phyloP scores from a whole-genome alignment of 225 moss, liverwort and hornwort species.

The Lunularia cruciata region DNA sequence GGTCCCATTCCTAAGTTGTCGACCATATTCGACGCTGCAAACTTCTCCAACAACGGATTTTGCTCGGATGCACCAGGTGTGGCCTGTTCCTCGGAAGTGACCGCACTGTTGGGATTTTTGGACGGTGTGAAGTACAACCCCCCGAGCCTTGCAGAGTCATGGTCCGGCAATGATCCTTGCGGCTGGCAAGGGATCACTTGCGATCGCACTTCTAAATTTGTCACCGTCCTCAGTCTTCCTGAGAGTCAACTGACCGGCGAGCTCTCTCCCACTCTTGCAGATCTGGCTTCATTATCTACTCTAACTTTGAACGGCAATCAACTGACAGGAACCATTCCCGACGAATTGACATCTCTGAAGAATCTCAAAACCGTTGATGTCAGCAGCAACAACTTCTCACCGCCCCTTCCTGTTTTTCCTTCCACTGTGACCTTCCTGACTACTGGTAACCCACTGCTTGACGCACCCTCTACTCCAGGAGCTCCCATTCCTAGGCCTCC shows the following conservation, averaged over 20 bases:
- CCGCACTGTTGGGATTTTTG: slow-evolving; percentile 66
- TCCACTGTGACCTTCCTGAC: slow-evolving; percentile 42
- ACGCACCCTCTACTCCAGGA: neutral
- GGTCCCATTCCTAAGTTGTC: slow-evolving; percentile 62
- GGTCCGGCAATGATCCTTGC: slow-evolving; percentile 70
- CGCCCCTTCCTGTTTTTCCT: slow-evolving; percentile 55
- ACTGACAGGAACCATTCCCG: slow-evolving; percentile 60
- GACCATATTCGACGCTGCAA: slow-evolving; percentile 1
- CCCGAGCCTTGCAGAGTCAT: slow-evolving; percentile 42
- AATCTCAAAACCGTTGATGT: slow-evolving; percentile 58
- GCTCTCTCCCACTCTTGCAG: slow-evolving; percentile 59
- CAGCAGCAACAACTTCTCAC: slow-evolving; percentile 77
- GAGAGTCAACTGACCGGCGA: slow-evolving; percentile 48
- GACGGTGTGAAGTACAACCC: slow-evolving; percentile 56
- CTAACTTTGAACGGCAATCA: slow-evolving; percentile 53
- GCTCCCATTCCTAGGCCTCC: slow-evolving; percentile 19
- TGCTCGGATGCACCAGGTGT: slow-evolving; percentile 51
- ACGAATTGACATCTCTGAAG: slow-evolving; percentile 46
- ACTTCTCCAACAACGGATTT: slow-evolving; percentile 25
- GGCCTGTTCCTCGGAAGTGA: slow-evolving; percentile 50
- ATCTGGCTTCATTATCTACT: slow-evolving; percentile 54
- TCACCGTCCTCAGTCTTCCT: slow-evolving; percentile 52
- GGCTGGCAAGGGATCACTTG: slow-evolving; percentile 72
- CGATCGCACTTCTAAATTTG: slow-evolving; percentile 3
- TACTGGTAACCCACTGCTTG: slow-evolving; percentile 65